Evolutionary conservation across 2,329 filamentous ascomycete genomes (phyloP), one percentile per base, ranked within the genome.

Genomic region (Penicillium corylophilum): DNA sequence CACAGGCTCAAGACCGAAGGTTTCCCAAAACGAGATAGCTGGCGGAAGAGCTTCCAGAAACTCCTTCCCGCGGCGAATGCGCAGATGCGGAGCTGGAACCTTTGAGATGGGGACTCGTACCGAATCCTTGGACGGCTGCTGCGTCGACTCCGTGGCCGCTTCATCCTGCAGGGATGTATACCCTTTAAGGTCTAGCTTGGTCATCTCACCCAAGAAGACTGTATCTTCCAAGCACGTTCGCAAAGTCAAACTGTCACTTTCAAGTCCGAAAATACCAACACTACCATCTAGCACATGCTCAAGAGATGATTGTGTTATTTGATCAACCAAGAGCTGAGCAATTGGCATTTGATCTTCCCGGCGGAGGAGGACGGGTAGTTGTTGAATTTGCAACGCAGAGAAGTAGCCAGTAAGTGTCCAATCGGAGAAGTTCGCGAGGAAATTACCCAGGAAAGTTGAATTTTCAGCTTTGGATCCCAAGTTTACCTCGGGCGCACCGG

Each of bases 11-110:
- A 86, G 69, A 16, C 80, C 81, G 36, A 86, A 76, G 1, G 80
- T 76, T 56, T 85, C 82, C 83, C 83, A 86, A 59, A 85, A 86
- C 2, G 74, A 69, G 44, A 84, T 63, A 4, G 82, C 79, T 8
- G 82, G 73, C 3, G 82, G 79, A 13, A 84, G 71, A 44, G 83
- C 69, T 55, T 84, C 81, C 64, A 83, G 75, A 7, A 70, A 74
- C 33, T 74, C 73, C 35, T 80, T 78, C 8, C 76, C 77, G 28
- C 82, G 78, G 46, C 77, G 78, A 12, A 85, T 69, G 33, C 78
- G 76, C 28, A 86, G 62, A 60, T 82, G 77, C 3, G 81, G 81
- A 1, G 79, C 67, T 15, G 69, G 67, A n/a, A 84, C 62, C 22
- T 70, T 72, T 29, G 70, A 70, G 50, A 76, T 74, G 29, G 69